phyloP scores from a whole-genome alignment of 2,329 filamentous ascomycete species.

The Neofusicoccum sp. region DNA sequence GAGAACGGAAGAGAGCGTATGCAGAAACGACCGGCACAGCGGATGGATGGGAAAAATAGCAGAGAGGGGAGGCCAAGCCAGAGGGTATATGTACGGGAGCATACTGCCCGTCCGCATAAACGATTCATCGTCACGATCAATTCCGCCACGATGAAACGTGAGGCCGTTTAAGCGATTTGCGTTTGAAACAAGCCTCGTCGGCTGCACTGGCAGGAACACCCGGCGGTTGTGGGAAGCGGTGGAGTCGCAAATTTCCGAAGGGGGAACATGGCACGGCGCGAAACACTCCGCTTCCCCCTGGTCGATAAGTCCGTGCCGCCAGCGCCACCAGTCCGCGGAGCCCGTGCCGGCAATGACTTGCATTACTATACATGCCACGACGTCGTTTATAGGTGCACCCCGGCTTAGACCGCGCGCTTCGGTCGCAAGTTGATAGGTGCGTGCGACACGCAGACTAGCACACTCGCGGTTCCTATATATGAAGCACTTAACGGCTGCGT shows the following conservation, averaged over 20 bases:
- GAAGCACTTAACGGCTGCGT: background rate
- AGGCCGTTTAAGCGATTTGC: background rate
- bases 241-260: constrained; percentile 17
- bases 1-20: constrained; percentile 11
- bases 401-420: constrained; percentile 12
- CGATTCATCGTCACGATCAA: constrained; percentile 7
- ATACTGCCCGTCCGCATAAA: constrained; percentile 2
- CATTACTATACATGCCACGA: background rate
- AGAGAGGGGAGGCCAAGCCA: constrained; percentile 4
- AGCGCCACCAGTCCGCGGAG: fast-evolving
- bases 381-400: background rate
- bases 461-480: background rate
- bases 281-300: background rate
- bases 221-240: background rate
- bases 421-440: constrained; percentile 13
- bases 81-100: constrained; percentile 11
- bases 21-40: constrained; percentile 17
- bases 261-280: constrained; percentile 3
- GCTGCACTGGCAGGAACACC: background rate
- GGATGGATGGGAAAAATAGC: background rate
- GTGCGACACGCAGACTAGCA: background rate
- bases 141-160: constrained; percentile 12
- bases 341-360: background rate
- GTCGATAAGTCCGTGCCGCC: background rate
- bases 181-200: constrained; percentile 17